These are phyloP conservation scores for Solanum dulcamara DNA, from an alignment of 257 asterid genomes.

Conservation along the genomic window DNA sequence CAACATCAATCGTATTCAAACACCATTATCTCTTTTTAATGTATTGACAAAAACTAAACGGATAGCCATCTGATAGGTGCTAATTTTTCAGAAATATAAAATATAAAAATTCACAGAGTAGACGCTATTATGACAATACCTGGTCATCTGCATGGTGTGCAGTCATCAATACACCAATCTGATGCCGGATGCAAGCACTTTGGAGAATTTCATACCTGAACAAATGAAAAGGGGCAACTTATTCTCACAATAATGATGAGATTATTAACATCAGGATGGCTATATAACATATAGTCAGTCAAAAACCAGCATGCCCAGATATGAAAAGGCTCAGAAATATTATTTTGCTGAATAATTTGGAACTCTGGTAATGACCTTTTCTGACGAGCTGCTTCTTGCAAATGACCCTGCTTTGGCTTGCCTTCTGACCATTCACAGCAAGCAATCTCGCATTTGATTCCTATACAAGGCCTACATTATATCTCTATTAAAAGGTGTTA, in stretches of 20 bases:
- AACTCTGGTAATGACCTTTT: slow-evolving; percentile 40
- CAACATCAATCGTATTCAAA: not conserved
- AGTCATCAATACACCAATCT: slow-evolving; percentile 46
- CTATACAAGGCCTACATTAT: slow-evolving; percentile 51
- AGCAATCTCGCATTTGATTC: slow-evolving; percentile 74
- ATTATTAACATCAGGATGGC: not conserved
- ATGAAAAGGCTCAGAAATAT: not conserved
- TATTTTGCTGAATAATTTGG: not conserved
- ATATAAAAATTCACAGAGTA: not conserved
- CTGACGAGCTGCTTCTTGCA: slow-evolving; percentile 89
- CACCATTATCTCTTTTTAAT: not conserved
- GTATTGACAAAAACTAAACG: not conserved
- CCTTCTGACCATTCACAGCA: slow-evolving; percentile 78
- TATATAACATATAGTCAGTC: not conserved
- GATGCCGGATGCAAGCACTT: slow-evolving; percentile 39
- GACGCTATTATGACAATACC: slow-evolving; percentile 24
- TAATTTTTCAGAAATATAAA: not conserved
- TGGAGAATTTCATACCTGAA: slow-evolving; percentile 65
- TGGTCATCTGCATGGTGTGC: slow-evolving; percentile 99
- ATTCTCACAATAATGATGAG: not conserved
- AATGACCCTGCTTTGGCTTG: slow-evolving; percentile 64
- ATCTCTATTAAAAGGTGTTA: slow-evolving; percentile 16
- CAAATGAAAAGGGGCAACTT: not conserved
- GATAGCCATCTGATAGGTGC: not conserved
- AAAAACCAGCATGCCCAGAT: not conserved